Base-by-base conservation (phyloP, 352 stramenopile species). In the Blastocystis hominis region DNA sequence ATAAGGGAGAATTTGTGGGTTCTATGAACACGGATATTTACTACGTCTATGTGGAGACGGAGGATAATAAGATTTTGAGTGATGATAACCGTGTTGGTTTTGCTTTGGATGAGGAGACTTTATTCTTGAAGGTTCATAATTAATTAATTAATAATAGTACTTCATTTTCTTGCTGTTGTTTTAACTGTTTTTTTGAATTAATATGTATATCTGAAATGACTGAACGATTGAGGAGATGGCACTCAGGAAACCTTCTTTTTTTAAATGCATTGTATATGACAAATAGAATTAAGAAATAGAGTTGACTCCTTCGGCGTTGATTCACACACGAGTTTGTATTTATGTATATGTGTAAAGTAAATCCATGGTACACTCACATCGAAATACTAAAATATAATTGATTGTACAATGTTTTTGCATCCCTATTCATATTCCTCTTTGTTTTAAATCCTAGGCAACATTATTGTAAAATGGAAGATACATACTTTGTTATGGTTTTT, bases 61-160 rank as follows among this genome's bases (percentile, higher is more conserved):
- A 87, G 40, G 66, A 87, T 62, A 50, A 50, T 17, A 54, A n/a
- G 3, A 76, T 87, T 15, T 40, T 87, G 4, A 68, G 42, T 9
- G 62, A 78, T 64, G 77, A 87, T 53, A 87, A 87, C n/a, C 44
- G 77, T 13, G 50, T 87, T 77, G 77, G 77, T 1, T 87, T 78
- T 75, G 77, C 77, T 59, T 50, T 87, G 4, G 63, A 75, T 50
- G 50, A 59, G 2, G 77, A 87, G 3, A 75, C n/a, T 46, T 56
- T 87, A 20, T 87, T 87, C 72, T 66, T 84, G 55, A 84, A 84
- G 55, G 72, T 84, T 53, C 72, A 84, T 47, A 84, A 84, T 53
- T 84, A 66, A 47, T 44, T 30, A 30, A 30, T 30, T 30, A 30
- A 30, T 30, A 30, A 30, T 30, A 30, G 24, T 30, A 30, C 47